Percentiles rank a stretch among this genome's conserved stretches.
Conservation (phyloP, 257 asterid genomes). For the Nicotiana knightiana region DNA sequence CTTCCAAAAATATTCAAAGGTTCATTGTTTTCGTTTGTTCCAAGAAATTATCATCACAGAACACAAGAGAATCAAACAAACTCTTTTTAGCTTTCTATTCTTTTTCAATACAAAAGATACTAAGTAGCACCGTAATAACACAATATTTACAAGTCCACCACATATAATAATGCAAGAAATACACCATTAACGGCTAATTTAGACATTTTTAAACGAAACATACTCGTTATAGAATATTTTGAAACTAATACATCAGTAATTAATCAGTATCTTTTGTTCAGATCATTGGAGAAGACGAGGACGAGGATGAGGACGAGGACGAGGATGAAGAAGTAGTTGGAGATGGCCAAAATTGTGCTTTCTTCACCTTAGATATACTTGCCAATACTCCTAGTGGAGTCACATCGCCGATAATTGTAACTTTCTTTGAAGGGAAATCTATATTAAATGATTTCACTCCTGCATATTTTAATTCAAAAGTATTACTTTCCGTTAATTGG, state of each 20-base stretch:
- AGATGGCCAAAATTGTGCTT: conserved; percentile 76
- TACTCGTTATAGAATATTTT: neutral
- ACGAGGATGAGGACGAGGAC: conserved; percentile 9
- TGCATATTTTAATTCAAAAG: conserved; percentile 18
- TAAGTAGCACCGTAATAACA: neutral
- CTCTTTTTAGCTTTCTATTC: neutral
- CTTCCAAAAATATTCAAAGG: neutral
- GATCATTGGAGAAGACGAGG: conserved; percentile 9
- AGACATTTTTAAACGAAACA: neutral
- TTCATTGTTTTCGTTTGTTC: conserved; percentile 25
- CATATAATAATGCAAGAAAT: neutral
- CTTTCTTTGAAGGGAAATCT: conserved; percentile 71
- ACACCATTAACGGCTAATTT: neutral
- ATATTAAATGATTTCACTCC: conserved; percentile 78
- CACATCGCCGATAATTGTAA: conserved; percentile 65
- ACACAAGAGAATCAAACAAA: conserved; percentile 14
- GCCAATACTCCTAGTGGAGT: conserved; percentile 59
- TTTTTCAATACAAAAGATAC: neutral
- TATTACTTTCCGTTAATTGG: neutral
- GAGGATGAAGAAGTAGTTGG: conserved; percentile 33
- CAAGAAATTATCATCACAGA: conserved; percentile 27
- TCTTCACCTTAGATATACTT: conserved; percentile 75
- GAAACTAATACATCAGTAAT: neutral
- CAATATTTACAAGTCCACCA: conserved; percentile 2
- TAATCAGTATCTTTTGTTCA: conserved; percentile 17